These are phyloP conservation scores for Colletotrichum somersetense DNA, from an alignment of 2,329 filamentous ascomycete genomes.

Conservation along the genomic window DNA sequence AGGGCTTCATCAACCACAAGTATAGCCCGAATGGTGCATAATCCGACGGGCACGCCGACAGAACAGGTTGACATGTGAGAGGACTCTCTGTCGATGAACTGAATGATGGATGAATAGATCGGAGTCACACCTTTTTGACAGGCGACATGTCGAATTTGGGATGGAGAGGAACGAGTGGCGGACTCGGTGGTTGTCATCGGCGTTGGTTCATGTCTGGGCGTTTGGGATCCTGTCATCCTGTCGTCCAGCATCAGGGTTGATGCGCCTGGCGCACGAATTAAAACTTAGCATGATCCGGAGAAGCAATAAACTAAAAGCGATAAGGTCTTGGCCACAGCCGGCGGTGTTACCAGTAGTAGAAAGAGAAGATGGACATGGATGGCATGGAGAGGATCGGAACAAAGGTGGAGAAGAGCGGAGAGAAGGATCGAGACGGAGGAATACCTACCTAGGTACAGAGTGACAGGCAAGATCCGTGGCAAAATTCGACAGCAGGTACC, in stretches of 20 bases:
- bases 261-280: not conserved
- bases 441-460: not conserved
- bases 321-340: not conserved
- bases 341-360: too few relatives aligned
- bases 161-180: not conserved
- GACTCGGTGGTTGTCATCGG: not conserved
- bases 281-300: slow-evolving; percentile 7
- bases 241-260: not conserved
- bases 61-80: slow-evolving; percentile 4
- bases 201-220: slow-evolving; percentile 9
- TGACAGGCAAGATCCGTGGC: not conserved
- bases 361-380: not conserved
- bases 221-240: not conserved
- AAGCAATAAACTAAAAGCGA: slow-evolving; percentile 1
- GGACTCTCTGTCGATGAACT: not conserved
- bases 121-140: not conserved
- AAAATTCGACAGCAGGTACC: not conserved
- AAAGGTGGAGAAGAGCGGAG: slow-evolving; percentile 2
- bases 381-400: slow-evolving; percentile 2
- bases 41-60: not conserved
- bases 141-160: not conserved
- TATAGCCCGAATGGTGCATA: not conserved
- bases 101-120: slow-evolving; percentile 9
- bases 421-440: slow-evolving; percentile 1
- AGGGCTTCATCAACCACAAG: slow-evolving; percentile 15